These are phyloP conservation scores for Syzygium oleosum DNA, from an alignment of 345 rosid genomes.

Conservation along the genomic window DNA sequence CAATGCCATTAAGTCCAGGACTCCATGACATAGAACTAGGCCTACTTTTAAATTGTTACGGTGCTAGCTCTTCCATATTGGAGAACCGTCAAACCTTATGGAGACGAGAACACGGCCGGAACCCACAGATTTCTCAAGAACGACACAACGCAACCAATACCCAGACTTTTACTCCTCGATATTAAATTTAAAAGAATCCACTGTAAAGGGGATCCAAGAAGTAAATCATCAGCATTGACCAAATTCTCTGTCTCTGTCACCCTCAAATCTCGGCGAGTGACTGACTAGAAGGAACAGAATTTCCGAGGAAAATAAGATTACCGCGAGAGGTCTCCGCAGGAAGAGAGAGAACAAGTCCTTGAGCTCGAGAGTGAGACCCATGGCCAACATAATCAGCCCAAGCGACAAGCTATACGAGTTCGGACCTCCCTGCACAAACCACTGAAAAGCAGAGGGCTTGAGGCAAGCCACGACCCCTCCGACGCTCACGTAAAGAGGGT, in stretches of 20 bases:
- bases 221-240: not conserved
- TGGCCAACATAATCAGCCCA: slow-evolving; percentile 54
- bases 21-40: not conserved
- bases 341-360: slow-evolving; percentile 46
- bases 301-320: slow-evolving; percentile 5
- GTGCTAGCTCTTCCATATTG: not conserved
- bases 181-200: not conserved
- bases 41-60: not conserved
- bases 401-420: slow-evolving; percentile 44
- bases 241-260: not conserved
- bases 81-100: not conserved
- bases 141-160: not conserved
- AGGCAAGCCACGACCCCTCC: slow-evolving; percentile 52
- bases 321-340: slow-evolving; percentile 45
- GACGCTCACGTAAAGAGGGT: slow-evolving; percentile 51
- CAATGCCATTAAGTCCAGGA: not conserved
- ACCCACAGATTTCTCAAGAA: not conserved
- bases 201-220: not conserved
- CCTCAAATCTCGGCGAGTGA: not conserved
- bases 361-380: slow-evolving; percentile 64
- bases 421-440: slow-evolving; percentile 46
- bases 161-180: not conserved
- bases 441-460: slow-evolving; percentile 48
- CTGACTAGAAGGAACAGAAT: not conserved
- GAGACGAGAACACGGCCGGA: not conserved